These are phyloP conservation scores for Leishmania aethiopica DNA, from an alignment of 208 protist genomes.

Conservation along the genomic window DNA sequence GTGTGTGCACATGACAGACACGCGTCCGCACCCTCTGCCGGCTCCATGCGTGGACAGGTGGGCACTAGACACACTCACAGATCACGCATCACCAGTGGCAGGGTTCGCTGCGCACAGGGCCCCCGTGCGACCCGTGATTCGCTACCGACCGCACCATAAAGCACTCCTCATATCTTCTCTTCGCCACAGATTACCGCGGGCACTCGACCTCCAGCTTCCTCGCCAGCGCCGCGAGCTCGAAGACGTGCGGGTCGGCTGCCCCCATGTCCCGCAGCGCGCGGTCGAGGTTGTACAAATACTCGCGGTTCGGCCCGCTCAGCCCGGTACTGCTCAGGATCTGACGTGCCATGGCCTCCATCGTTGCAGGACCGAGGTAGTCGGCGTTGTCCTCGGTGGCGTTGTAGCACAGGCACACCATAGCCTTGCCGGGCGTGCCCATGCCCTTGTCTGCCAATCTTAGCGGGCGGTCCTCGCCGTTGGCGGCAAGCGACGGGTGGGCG, in stretches of 20 bases:
- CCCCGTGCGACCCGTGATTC: too few relatives aligned
- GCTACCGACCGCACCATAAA: not conserved
- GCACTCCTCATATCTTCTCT: not conserved
- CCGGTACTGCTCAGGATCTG: conserved; percentile 63
- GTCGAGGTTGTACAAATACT: conserved; percentile 77
- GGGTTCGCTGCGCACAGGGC: not conserved
- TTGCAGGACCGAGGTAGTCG: conserved; percentile 65
- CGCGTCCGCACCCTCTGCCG: not conserved
- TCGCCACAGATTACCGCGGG: not conserved
- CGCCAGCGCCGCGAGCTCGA: conserved; percentile 52
- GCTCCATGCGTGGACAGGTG: not conserved
- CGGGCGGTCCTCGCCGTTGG: conserved; percentile 9
- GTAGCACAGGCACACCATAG: conserved; percentile 70
- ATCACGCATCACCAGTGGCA: not conserved
- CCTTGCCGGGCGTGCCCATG: conserved; percentile 23
- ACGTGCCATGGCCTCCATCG: conserved; percentile 62
- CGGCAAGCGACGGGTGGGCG: conserved; percentile 12
- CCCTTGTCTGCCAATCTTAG: conserved; percentile 24
- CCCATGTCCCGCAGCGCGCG: conserved; percentile 57
- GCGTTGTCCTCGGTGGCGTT: conserved; percentile 65
- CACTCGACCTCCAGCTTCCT: conserved; percentile 29
- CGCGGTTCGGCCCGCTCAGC: conserved; percentile 65
- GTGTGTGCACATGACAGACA: not conserved
- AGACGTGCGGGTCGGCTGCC: conserved; percentile 70
- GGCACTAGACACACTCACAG: not conserved